Conservation (phyloP, 805 yeast genomes). For the Starmerella asiatica region DNA sequence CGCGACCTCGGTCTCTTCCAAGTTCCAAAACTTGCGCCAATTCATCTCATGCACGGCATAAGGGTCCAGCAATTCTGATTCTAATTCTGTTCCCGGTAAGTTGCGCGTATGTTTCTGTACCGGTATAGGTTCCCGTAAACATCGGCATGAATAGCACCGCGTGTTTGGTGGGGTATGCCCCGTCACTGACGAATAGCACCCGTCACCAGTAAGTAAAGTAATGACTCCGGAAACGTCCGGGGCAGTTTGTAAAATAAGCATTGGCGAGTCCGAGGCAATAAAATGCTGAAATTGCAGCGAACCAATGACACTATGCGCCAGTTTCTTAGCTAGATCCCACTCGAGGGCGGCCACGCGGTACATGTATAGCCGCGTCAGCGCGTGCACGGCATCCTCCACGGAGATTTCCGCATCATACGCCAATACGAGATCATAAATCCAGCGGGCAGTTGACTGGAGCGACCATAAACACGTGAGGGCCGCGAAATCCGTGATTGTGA, state of each 20-base stretch:
- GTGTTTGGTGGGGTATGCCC: not conserved
- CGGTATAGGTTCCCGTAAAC: not conserved
- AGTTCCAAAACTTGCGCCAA: slow-evolving; percentile 21
- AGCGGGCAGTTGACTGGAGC: slow-evolving; percentile 13
- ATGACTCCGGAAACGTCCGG: slow-evolving; percentile 24
- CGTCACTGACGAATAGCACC: slow-evolving; percentile 25
- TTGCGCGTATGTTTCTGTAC: slow-evolving; percentile 4
- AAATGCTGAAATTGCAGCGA: slow-evolving; percentile 21
- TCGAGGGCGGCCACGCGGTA: slow-evolving; percentile 22
- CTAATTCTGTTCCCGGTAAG: not conserved
- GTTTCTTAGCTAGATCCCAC: slow-evolving; percentile 24
- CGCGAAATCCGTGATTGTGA: slow-evolving; percentile 19
- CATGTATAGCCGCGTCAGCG: slow-evolving; percentile 18
- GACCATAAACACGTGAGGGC: slow-evolving; percentile 15
- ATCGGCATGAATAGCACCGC: slow-evolving; percentile 24
- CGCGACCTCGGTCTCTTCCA: slow-evolving; percentile 15
- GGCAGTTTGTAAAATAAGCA: slow-evolving; percentile 9
- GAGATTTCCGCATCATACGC: slow-evolving; percentile 16
- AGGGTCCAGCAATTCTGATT: slow-evolving; percentile 1
- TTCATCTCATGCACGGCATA: slow-evolving; percentile 17
- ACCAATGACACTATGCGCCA: slow-evolving; percentile 22
- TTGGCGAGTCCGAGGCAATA: slow-evolving; percentile 11
- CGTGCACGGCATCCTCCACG: slow-evolving; percentile 5
- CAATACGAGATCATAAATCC: slow-evolving; percentile 15
- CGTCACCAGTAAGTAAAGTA: slow-evolving; percentile 25